Evolutionary conservation across 306 rosid species (phyloP).

Genomic region (Cicer bijugum): DNA sequence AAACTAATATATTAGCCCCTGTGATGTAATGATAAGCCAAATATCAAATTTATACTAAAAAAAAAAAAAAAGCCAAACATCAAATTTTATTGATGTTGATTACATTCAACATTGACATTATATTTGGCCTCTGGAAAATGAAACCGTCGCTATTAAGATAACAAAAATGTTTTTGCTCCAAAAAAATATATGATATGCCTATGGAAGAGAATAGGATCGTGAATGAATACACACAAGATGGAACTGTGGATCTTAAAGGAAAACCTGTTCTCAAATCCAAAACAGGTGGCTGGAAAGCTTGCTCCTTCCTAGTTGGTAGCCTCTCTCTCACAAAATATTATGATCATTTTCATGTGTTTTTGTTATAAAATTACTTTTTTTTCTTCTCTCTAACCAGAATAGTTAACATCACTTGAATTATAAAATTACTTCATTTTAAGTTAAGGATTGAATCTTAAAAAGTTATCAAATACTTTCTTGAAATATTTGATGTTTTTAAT

Average conservation of each 20-base stretch:
- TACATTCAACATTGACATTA: neutral
- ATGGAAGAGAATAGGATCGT: conserved; percentile 49
- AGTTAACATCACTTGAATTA: no score
- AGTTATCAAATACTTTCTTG: neutral
- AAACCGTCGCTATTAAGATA: neutral
- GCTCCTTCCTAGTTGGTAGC: conserved; percentile 71
- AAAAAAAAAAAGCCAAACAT: neutral
- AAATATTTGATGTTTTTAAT: neutral
- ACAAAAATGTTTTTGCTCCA: neutral
- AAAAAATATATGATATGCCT: neutral
- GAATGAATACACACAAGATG: conserved; percentile 65
- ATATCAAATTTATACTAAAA: neutral
- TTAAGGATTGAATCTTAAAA: no score
- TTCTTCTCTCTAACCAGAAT: no score
- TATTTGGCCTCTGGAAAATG: conserved; percentile 8
- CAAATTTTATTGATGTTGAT: neutral
- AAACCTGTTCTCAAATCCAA: conserved; percentile 67
- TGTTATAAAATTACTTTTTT: no score
- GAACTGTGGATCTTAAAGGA: conserved; percentile 78
- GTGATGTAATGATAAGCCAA: neutral
- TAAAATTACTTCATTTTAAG: neutral
- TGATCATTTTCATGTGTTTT: no score
- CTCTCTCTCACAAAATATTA: neutral
- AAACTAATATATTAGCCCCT: neutral
- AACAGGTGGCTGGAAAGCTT: conserved; percentile 79